Evolutionary conservation across 306 rosid genomes (phyloP).

Genomic region (Quercus engelmannii): DNA sequence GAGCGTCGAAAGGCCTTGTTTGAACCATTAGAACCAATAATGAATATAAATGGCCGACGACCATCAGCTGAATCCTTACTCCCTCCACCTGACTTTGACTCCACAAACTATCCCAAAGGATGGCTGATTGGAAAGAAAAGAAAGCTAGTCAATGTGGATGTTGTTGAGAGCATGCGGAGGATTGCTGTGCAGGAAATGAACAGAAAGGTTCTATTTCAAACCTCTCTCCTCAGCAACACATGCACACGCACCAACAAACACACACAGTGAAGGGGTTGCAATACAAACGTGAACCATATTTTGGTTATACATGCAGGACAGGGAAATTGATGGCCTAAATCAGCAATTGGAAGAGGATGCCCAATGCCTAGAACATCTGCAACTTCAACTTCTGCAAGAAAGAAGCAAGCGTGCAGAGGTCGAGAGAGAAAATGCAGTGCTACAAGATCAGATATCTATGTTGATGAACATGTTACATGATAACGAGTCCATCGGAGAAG

Average conservation of each 20-base stretch:
- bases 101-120: constrained; percentile 75
- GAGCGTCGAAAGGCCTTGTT: constrained; percentile 75
- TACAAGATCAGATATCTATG: constrained; percentile 79
- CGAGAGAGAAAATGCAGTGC: constrained; percentile 75
- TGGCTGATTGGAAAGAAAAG: constrained; percentile 94
- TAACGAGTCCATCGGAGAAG: constrained; percentile 50
- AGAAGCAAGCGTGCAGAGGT: constrained; percentile 62
- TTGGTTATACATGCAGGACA: constrained; percentile 44
- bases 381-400: constrained; percentile 77
- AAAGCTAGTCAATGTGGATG: constrained; percentile 92
- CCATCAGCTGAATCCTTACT: constrained; percentile 79
- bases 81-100: constrained; percentile 91
- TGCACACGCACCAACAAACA: not conserved
- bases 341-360: constrained; percentile 86
- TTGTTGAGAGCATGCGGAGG: constrained; percentile 93
- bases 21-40: constrained; percentile 78
- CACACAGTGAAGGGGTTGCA: not conserved
- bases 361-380: constrained; percentile 69
- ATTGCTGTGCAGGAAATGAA: constrained; percentile 98
- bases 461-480: constrained; percentile 90
- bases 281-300: not conserved
- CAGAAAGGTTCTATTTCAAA: constrained; percentile 64
- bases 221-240: not conserved
- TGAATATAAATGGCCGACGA: constrained; percentile 45
- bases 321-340: constrained; percentile 80